Conservation (phyloP, 1,284 basidiomycete genomes). For the Bondarzewia mesenterica region DNA sequence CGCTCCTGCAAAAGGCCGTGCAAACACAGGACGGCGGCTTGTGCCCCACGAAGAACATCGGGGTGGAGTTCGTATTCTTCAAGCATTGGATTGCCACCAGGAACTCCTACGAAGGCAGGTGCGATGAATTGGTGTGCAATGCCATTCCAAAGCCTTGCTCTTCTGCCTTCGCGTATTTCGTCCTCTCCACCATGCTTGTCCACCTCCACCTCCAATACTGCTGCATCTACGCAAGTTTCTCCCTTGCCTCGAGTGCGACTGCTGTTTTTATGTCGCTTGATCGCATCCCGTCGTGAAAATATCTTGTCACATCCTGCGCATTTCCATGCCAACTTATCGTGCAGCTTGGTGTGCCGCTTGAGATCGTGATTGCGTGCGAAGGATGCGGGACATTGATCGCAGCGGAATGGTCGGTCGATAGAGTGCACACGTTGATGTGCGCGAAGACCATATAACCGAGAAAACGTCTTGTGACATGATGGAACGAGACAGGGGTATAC, state of each 20-base stretch:
- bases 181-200: slow-evolving; percentile 46
- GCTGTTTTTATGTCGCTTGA: slow-evolving; percentile 63
- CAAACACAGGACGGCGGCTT: slow-evolving; percentile 44
- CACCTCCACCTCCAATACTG: slow-evolving; percentile 51
- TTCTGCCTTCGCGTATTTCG: slow-evolving; percentile 34
- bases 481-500: slow-evolving; percentile 64
- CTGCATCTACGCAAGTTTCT: slow-evolving; percentile 40
- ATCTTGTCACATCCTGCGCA: slow-evolving; percentile 63
- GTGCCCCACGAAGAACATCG: slow-evolving; percentile 40
- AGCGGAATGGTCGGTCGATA: slow-evolving; percentile 54
- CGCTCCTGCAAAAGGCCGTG: slow-evolving; percentile 50
- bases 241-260: slow-evolving; percentile 28
- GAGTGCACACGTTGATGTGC: slow-evolving; percentile 60
- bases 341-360: slow-evolving; percentile 60
- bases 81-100: slow-evolving; percentile 23
- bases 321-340: slow-evolving; percentile 61
- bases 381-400: slow-evolving; percentile 55
- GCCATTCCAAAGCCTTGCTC: slow-evolving; percentile 51
- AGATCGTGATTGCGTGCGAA: slow-evolving; percentile 72
- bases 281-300: slow-evolving; percentile 68
- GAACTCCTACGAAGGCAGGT: slow-evolving; percentile 11
- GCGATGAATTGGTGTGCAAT: slow-evolving; percentile 25
- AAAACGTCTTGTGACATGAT: slow-evolving; percentile 57
- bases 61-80: slow-evolving; percentile 62
- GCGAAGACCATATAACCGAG: slow-evolving; percentile 56